A percentile compares a stretch with the other conserved stretches of the same genome.
phyloP scores from a whole-genome alignment of 495 filamentous ascomycete species.

The Penicillium herquei region DNA sequence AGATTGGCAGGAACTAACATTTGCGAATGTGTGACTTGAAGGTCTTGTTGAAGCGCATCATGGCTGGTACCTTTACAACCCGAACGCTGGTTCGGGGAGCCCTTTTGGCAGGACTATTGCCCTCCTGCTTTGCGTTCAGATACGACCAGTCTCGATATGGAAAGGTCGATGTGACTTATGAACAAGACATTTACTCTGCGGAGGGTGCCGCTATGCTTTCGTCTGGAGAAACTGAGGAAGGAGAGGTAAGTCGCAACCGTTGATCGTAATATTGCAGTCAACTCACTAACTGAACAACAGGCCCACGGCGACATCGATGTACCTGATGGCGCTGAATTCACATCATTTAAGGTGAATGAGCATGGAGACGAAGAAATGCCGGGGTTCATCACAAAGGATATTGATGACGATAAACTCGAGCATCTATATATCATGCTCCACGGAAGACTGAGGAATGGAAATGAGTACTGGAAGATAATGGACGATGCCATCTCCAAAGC shows the following conservation, averaged over 20 bases:
- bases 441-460: slow-evolving; percentile 15
- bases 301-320: slow-evolving; percentile 16
- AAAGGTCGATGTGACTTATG: slow-evolving; percentile 5
- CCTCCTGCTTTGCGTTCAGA: slow-evolving; percentile 9
- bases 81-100: not conserved
- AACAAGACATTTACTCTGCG: slow-evolving; percentile 16
- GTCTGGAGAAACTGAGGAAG: not conserved
- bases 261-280: not conserved
- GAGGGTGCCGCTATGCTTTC: not conserved
- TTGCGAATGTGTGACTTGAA: not conserved
- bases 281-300: slow-evolving; percentile 12
- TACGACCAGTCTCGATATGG: slow-evolving; percentile 9
- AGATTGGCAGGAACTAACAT: not conserved
- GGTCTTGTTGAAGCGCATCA: not conserved
- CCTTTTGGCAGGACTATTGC: not conserved
- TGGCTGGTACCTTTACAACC: not conserved
- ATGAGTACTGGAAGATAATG: slow-evolving; percentile 13
- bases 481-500: slow-evolving; percentile 11
- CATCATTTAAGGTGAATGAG: slow-evolving; percentile 12
- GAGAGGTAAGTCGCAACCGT: not conserved
- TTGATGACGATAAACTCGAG: slow-evolving; percentile 10
- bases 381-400: slow-evolving; percentile 12
- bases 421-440: slow-evolving; percentile 18
- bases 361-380: slow-evolving; percentile 13
- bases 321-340: slow-evolving; percentile 15